phyloP scores from a whole-genome alignment of 2,329 filamentous ascomycete genomes.

The Lojkania enalia region DNA sequence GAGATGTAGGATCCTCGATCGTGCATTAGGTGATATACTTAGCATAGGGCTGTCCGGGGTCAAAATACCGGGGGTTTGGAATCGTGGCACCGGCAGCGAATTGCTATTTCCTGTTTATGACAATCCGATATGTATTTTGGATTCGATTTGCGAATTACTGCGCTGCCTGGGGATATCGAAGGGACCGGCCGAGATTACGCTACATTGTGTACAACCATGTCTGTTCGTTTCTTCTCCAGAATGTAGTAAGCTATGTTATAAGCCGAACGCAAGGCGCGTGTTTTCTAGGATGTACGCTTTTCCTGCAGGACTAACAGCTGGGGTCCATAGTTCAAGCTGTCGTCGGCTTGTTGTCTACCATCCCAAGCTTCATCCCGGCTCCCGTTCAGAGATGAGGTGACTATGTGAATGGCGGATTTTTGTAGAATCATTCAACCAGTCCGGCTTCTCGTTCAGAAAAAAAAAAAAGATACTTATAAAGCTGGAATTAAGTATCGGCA shows the following conservation, averaged over 20 bases:
- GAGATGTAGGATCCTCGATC: not conserved
- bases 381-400: not conserved
- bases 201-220: not conserved
- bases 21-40: not conserved
- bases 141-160: not conserved
- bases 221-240: not conserved
- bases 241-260: not conserved
- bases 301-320: not conserved
- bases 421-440: not conserved
- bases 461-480: too few species aligned
- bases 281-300: not conserved
- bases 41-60: not conserved
- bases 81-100: not conserved
- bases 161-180: not conserved
- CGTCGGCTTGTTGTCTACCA: not conserved
- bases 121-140: not conserved
- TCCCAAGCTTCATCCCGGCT: conserved; percentile 2
- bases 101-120: not conserved
- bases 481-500: too few species aligned
- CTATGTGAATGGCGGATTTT: not conserved
- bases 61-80: not conserved
- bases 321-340: conserved; percentile 1
- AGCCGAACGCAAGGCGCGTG: conserved; percentile 1
- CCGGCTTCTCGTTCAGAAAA: not conserved
- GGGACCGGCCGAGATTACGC: not conserved